Conservation (phyloP, 2,329 filamentous ascomycete species). For the Xylaria sp. region DNA sequence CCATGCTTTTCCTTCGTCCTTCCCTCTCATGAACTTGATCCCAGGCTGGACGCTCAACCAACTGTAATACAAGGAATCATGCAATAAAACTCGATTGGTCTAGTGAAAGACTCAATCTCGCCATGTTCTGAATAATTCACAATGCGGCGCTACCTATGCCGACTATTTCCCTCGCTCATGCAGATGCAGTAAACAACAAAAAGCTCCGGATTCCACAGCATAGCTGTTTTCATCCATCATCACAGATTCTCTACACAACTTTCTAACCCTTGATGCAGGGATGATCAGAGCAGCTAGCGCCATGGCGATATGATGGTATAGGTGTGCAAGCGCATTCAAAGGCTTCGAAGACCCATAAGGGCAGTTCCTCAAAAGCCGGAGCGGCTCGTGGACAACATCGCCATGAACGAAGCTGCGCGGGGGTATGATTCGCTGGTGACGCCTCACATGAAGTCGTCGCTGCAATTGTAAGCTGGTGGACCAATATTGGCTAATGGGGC, state of each 20-base stretch:
- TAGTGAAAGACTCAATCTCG: conserved; percentile 7
- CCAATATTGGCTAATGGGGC: background rate
- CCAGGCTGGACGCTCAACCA: background rate
- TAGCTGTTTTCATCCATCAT: conserved; percentile 32
- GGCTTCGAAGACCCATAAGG: conserved; percentile 12
- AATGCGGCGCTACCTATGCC: conserved; percentile 12
- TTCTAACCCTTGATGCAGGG: conserved; percentile 17
- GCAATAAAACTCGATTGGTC: conserved; percentile 11
- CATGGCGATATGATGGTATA: conserved; percentile 26
- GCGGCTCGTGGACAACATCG: conserved; percentile 22
- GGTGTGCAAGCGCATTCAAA: conserved; percentile 7
- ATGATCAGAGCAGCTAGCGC: conserved; percentile 26
- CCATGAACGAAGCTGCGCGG: conserved; percentile 34
- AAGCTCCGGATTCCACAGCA: conserved; percentile 33
- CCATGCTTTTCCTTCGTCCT: conserved; percentile 9
- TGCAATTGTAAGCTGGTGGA: conserved; percentile 47
- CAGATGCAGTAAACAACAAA: conserved; percentile 24
- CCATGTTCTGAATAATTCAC: conserved; percentile 2
- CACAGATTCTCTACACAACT: conserved; percentile 30
- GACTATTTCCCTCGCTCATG: conserved; percentile 16
- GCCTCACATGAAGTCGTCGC: conserved; percentile 78
- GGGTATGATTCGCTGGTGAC: conserved; percentile 33
- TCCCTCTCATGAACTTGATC: background rate
- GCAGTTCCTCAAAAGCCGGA: conserved; percentile 22
- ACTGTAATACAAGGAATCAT: conserved; percentile 11